Evolutionary conservation across 2,329 filamentous ascomycete species (phyloP).

Genomic region (Diaporthe ilicicola): DNA sequence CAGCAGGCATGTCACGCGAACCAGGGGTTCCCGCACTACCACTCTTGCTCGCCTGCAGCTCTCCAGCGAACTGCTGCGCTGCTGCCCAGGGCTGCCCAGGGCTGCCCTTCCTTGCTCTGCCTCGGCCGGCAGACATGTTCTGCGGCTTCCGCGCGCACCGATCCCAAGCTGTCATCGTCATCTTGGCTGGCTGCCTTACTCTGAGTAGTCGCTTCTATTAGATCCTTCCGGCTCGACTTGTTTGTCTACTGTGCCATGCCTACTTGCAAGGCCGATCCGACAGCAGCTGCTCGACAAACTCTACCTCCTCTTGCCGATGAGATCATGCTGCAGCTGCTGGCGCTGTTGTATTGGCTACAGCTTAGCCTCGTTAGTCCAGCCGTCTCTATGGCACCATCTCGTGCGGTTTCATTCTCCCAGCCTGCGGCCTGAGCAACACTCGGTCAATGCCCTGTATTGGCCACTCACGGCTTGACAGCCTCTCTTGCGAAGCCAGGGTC

Average conservation of each 20-base stretch:
- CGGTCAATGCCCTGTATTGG: too few species aligned
- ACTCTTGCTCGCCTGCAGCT: not conserved
- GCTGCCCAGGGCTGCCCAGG: not conserved
- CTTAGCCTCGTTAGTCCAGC: not conserved
- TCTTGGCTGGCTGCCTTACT: not conserved
- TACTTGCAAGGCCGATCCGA: not conserved
- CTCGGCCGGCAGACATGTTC: not conserved
- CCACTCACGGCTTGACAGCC: too few species aligned
- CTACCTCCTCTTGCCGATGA: too few species aligned
- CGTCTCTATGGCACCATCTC: conserved; percentile 41
- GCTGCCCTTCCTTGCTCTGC: not conserved
- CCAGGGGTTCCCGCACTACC: not conserved
- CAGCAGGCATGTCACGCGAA: conserved; percentile 2
- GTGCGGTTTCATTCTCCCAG: conserved; percentile 71
- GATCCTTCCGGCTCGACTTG: too few species aligned
- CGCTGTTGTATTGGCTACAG: not conserved
- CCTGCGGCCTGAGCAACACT: conserved; percentile 42
- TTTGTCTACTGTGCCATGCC: not conserved
- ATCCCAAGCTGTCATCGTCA: not conserved
- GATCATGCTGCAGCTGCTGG: not conserved
- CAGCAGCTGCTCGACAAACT: too few species aligned
- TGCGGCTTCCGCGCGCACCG: not conserved
- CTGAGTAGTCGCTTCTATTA: not conserved
- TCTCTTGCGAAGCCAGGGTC: not conserved
- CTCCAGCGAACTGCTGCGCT: not conserved